These are phyloP conservation scores for Clonostachys rhizophaga DNA, from an alignment of 2,329 filamentous ascomycete species.

Conservation along the genomic window DNA sequence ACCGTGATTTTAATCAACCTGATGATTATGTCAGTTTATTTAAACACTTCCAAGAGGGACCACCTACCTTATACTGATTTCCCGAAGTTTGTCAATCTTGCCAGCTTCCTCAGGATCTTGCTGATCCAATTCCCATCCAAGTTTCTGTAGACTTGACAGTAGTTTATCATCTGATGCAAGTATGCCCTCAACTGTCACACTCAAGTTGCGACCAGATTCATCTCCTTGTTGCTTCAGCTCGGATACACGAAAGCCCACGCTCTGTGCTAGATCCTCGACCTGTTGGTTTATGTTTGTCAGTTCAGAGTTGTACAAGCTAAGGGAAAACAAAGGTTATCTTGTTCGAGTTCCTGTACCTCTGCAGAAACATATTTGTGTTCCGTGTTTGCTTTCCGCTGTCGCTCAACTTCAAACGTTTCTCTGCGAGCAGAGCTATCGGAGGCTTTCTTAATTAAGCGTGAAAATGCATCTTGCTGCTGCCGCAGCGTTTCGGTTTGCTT, in stretches of 20 bases:
- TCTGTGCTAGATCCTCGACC: conserved; percentile 43
- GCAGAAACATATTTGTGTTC: conserved; percentile 33
- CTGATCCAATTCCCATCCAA: conserved; percentile 55
- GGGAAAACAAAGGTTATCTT: neutral
- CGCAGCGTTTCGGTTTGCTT: conserved; percentile 58
- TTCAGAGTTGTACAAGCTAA: neutral
- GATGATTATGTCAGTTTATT: neutral
- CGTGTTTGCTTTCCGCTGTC: conserved; percentile 21
- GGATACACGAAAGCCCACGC: conserved; percentile 35
- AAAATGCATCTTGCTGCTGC: conserved; percentile 57
- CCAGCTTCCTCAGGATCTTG: conserved; percentile 46
- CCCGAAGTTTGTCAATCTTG: conserved; percentile 53
- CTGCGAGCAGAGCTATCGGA: conserved; percentile 19
- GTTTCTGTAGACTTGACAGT: conserved; percentile 59
- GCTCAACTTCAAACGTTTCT: conserved; percentile 17
- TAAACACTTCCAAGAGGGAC: neutral
- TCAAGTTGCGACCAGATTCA: conserved; percentile 35
- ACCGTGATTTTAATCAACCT: conserved; percentile 54
- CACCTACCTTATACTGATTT: conserved; percentile 45
- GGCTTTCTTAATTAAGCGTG: conserved; percentile 38
- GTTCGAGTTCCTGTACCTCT: conserved; percentile 23
- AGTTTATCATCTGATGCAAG: conserved; percentile 62
- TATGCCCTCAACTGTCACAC: conserved; percentile 40
- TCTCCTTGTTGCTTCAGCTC: conserved; percentile 48
- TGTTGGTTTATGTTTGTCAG: conserved; percentile 10